Conservation (phyloP, 345 rosid genomes). For the Conringia planisiliqua region DNA sequence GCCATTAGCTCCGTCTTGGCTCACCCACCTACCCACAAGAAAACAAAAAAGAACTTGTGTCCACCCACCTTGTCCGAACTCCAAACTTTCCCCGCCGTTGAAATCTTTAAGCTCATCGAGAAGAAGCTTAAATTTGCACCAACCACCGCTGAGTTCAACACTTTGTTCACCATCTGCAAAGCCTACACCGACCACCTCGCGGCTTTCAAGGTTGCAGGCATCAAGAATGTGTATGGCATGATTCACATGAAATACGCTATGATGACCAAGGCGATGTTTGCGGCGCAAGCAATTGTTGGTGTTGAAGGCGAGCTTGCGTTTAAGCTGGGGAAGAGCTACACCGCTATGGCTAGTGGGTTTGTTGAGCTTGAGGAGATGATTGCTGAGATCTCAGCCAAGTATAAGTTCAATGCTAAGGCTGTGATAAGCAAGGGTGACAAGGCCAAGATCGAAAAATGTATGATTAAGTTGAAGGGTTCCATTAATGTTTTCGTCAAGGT, state of each 20-base stretch:
- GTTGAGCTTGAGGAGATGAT: background rate
- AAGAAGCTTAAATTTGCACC: background rate
- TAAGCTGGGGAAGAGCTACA: background rate
- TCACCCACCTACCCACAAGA: slow-evolving; percentile 17
- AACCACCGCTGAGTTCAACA: background rate
- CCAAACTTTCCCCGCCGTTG: slow-evolving; percentile 7
- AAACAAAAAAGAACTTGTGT: background rate
- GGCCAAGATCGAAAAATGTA: background rate
- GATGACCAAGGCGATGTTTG: background rate
- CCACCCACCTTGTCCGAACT: slow-evolving; percentile 16
- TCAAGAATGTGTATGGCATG: background rate
- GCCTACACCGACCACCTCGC: background rate
- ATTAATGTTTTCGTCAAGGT: slow-evolving; percentile 2
- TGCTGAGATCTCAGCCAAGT: background rate
- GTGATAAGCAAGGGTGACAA: background rate
- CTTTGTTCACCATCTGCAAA: slow-evolving; percentile 11
- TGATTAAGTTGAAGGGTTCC: slow-evolving; percentile 5
- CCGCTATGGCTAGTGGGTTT: slow-evolving; percentile 5
- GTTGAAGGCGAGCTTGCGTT: background rate
- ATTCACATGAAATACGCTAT: background rate
- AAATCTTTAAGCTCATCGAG: background rate
- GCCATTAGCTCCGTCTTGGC: slow-evolving; percentile 18
- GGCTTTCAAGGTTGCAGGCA: background rate
- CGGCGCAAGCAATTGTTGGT: slow-evolving; percentile 2
- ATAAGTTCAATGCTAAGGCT: slow-evolving; percentile 11